Base-by-base conservation (phyloP, 1,139 yeast species). In the Yamadazyma diddensiae region DNA sequence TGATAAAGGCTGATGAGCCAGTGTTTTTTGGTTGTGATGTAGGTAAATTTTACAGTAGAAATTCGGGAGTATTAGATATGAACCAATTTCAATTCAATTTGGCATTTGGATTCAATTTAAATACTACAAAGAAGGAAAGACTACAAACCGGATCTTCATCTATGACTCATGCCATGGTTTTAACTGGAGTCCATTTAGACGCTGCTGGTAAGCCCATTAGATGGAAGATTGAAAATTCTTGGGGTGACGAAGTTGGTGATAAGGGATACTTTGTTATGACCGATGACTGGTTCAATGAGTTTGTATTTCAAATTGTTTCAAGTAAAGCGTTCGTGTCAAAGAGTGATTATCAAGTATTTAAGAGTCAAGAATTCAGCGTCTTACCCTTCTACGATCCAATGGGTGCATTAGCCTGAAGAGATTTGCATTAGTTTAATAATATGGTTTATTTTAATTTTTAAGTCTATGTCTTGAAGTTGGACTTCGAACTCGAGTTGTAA, bases 121-220 rank as follows among this genome's bases (percentile, higher is more conserved):
- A 67, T 18, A 48, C 73, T 35, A 53, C 56, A 45, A 79, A 79
- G 57, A 67, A 65, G 29, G 77, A 78, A 60, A 63, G 76, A 69
- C 49, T 74, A 67, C 43, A 61, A 59, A 38, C 84, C 62, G 75
- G 63, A 39, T 47, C 82, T 2, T 76, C 82, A 3, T 66, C 65
- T 39, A 85, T 85, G 94, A 84, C 94, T 10, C 95, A 85, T 49
- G 95, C 95, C 24, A 85, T 86, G 95, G 72, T 79, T 13, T 74
- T 86, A 46, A 76, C 82, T 18, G 85, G 79, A 11, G 92, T 82
- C 29, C 90, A 84, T 55, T 49, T 68, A 31, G 63, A 67, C 37
- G 43, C 57, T 12, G 51, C 52, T 15, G 47, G 47, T 11, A 59
- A 65, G 34, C 92, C 94, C 7, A 61, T 77, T 9, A 73, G 94